Conservation (phyloP, 345 rosid genomes). For the Adansonia digitata region DNA sequence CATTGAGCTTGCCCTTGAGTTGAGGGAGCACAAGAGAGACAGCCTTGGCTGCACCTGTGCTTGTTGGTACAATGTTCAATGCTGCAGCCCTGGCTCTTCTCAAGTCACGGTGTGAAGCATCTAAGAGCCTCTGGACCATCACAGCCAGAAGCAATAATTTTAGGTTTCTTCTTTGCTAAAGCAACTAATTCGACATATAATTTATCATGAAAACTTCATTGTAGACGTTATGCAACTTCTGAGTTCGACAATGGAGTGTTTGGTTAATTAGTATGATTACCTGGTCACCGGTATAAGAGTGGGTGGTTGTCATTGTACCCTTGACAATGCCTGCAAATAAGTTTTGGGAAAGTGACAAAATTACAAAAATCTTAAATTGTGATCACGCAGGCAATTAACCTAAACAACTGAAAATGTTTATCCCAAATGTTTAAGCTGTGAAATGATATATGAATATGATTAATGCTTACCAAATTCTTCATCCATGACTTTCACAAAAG, state of each 20-base stretch:
- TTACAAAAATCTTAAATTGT: neutral
- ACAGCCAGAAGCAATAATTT: neutral
- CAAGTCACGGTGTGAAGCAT: constrained; percentile 95
- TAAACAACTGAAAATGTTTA: neutral
- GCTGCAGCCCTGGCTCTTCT: no score
- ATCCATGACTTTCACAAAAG: constrained; percentile 84
- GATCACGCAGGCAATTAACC: neutral
- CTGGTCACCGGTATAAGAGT: constrained; percentile 99
- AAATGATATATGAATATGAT: neutral
- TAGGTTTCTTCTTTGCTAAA: neutral
- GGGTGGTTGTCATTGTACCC: constrained; percentile 99
- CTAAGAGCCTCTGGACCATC: constrained; percentile 72
- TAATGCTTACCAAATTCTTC: constrained; percentile 71
- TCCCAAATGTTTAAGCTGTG: neutral
- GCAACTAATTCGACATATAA: neutral
- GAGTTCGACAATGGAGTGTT: neutral
- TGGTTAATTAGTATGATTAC: constrained; percentile 24
- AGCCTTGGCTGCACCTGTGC: no score
- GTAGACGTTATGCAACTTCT: neutral
- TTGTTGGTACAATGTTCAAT: no score
- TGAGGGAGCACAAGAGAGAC: no score
- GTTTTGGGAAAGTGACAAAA: neutral
- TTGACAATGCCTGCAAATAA: constrained; percentile 75
- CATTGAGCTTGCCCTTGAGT: constrained; percentile 94
- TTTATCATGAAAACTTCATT: neutral